Base-by-base conservation (phyloP, 768 basidiomycete genomes). In the Dendrothele bispora region DNA sequence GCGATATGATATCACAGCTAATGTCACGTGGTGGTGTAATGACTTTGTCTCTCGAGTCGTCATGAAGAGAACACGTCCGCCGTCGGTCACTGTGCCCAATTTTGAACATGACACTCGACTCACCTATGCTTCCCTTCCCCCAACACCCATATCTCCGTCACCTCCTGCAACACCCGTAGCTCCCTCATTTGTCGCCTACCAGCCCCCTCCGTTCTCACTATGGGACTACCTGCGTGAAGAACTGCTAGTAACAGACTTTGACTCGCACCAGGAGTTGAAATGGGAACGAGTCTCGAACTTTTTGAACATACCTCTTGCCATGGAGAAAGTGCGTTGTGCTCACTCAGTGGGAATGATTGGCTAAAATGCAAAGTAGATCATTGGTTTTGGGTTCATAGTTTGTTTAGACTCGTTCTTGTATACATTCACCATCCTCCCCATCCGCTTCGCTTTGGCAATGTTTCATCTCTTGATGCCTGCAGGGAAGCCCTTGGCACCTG, bases 281-380 rank as follows among this genome's bases (percentile, higher is more conserved):
- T 92, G 93, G 88, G 95, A 98, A 60, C 76, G 97, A 12, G 94
- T 99, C 47, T 87, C 91, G 62, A 98, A 98, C 66, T 99, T 98
- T 62, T 68, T 99, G 49, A 86, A 79, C 43, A 93, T 98, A 39
- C 97, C 97, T 2, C 57, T 91, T 8, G 94, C 95, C 4, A 83
- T 95, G 55, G 97, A 99, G 67, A 95, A 95, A 79, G 95, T 90
- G 50, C n/a, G 73, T 59, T 4, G 3, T 17, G 15, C 34, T 11
- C 24, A 10, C 32, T 11, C 21, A 8, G 28, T 7, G 21, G 39
- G 24, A 18, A 27, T 43, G 30, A 50, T 57, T 26, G 59, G 51
- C 15, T 15, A 4, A 30, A 26, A 20, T 15, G 12, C 7, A 8
- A n/a, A n/a, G 2, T 54, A 95, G 94, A 90, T 95, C 17, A 86